Evolutionary conservation across 306 rosid species (phyloP), one percentile per base, ranked within the genome.

Genomic region (Crataegus laevigata): DNA sequence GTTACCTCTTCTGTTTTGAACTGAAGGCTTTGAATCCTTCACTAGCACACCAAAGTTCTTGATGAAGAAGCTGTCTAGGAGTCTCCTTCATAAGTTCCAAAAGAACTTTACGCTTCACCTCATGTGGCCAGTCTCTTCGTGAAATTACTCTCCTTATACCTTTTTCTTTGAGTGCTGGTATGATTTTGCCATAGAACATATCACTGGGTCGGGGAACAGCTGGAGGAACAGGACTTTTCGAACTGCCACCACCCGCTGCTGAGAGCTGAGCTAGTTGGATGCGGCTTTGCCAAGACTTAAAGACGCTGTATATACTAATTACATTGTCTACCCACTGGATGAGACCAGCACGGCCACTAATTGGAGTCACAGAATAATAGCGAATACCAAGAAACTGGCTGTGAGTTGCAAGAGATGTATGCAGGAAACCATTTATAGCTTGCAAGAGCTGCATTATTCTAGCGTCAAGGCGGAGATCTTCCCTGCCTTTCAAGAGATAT

Each of bases 111-210:
- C 89, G 85, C 83, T 93, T 93, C 78, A 93, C 98, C 83, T 93
- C 98, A 74, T 88, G 97, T 72, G 98, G 98, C 98, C 98, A 93
- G 80, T 93, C 98, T 83, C 98, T 91, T 68, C 98, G 89, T 75
- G 97, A 93, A 86, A 93, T 91, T 84, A 93, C 98, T 88, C 98
- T 91, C 81, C 90, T 91, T 79, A 93, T 93, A 79, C 98, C 98
- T 86, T 93, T 93, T 86, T 93, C 98, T 86, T 93, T 93, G 57
- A 93, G 96, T 77, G 98, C 98, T 28, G 98, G 98, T 78, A 93
- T 93, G 83, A 93, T 93, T 87, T 93, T 93, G 82, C 98, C 98
- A 78, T 93, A 93, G 80, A 93, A 91, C 98, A 93, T 93, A 86
- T 93, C 98, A 86, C 98, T 91, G 24, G 98, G 98, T 69, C 97